phyloP scores from a whole-genome alignment of 345 rosid genomes.

The Ailanthus altissimus region DNA sequence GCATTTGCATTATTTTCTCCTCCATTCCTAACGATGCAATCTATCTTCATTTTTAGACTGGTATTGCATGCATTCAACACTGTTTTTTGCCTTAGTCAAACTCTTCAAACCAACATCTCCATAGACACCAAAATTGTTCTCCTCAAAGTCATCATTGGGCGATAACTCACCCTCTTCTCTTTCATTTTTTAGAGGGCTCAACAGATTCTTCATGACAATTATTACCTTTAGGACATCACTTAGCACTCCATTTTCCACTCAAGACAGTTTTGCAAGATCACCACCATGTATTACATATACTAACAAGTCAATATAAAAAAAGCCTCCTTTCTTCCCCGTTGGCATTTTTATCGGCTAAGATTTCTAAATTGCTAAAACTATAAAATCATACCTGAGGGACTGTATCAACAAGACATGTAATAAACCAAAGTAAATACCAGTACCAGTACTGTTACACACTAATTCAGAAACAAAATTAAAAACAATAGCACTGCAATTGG shows the following conservation, averaged over 20 bases:
- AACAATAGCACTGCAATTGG: too few relatives aligned
- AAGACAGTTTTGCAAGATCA: constrained; percentile 38
- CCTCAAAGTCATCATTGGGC: constrained; percentile 77
- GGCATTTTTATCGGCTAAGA: not conserved
- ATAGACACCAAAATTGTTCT: constrained; percentile 65
- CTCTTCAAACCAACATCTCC: constrained; percentile 48
- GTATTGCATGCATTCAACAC: constrained; percentile 35
- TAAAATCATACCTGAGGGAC: constrained; percentile 50
- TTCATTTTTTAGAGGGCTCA: constrained; percentile 66
- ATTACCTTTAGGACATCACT: constrained; percentile 37
- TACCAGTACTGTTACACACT: too few relatives aligned
- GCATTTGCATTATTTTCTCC: constrained; percentile 78
- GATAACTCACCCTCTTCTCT: constrained; percentile 98
- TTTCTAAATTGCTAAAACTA: not conserved
- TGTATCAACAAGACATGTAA: constrained; percentile 43
- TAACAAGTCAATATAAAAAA: constrained; percentile 10
- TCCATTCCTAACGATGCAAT: constrained; percentile 39
- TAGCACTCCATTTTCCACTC: constrained; percentile 37
- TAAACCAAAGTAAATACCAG: too few relatives aligned
- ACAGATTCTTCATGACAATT: constrained; percentile 43
- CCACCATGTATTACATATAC: constrained; percentile 41
- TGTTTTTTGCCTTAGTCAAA: constrained; percentile 41
- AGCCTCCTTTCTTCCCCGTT: not conserved
- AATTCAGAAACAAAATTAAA: too few relatives aligned
- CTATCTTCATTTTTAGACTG: constrained; percentile 48